Conservation (phyloP, 441 rosid genomes). For the Arabidopsis hybrid region DNA sequence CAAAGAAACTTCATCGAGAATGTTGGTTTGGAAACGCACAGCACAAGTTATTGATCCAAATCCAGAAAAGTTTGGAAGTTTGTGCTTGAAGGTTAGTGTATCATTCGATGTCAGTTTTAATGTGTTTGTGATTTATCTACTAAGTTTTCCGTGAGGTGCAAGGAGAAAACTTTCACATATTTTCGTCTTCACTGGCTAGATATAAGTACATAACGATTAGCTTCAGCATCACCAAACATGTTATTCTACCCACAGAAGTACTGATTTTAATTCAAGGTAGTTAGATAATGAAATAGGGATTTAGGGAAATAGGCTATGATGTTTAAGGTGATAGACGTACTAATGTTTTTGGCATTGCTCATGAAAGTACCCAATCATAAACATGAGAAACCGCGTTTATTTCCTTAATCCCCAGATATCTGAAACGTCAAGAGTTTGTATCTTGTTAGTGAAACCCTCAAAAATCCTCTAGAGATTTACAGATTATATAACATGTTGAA, state of each 20-base stretch:
- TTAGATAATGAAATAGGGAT: background rate
- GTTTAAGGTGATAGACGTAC: no score
- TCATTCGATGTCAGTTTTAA: background rate
- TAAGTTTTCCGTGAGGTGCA: background rate
- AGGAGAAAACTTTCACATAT: background rate
- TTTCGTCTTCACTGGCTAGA: no score
- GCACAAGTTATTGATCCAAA: background rate
- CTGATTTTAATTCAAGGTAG: background rate
- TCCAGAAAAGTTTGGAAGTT: background rate
- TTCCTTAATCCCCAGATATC: background rate
- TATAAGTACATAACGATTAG: no score
- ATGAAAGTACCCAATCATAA: no score
- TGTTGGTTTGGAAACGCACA: background rate
- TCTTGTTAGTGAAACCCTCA: background rate
- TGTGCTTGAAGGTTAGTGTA: constrained; percentile 10
- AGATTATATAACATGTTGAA: background rate
- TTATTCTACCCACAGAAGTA: background rate
- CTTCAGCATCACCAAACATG: no score
- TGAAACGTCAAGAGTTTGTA: background rate
- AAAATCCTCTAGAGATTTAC: background rate
- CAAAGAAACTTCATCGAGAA: background rate
- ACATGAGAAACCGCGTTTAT: background rate
- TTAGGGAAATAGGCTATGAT: background rate
- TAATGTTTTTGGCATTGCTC: no score
- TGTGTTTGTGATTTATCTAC: background rate